Conservation (phyloP, 2,329 filamentous ascomycete genomes). For the Fusarium redolens region DNA sequence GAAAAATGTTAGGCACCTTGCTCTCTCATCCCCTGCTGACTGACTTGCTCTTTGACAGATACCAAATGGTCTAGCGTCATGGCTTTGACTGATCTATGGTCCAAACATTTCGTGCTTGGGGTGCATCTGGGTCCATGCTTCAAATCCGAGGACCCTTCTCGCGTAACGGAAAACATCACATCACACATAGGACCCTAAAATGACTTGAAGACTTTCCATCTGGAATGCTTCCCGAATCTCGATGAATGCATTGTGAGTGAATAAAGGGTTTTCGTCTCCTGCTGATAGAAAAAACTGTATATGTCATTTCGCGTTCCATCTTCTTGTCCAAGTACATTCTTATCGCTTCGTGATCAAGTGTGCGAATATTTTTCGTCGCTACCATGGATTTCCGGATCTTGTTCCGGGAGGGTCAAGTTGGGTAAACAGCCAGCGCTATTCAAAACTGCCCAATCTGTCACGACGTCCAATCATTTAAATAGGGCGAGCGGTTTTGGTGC, state of each 20-base stretch:
- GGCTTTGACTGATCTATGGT: slow-evolving; percentile 29
- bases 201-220: neutral
- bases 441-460: slow-evolving; percentile 42
- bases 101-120: slow-evolving; percentile 39
- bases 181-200: slow-evolving; percentile 1
- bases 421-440: slow-evolving; percentile 42
- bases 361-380: slow-evolving; percentile 27
- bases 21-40: slow-evolving; percentile 35
- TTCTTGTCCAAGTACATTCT: slow-evolving; percentile 9
- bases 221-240: neutral
- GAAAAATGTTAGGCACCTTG: slow-evolving; percentile 33
- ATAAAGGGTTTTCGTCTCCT: neutral
- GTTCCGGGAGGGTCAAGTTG: slow-evolving; percentile 43
- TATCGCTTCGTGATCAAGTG: slow-evolving; percentile 5
- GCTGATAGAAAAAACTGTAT: neutral
- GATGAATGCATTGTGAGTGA: neutral
- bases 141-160: slow-evolving; percentile 27
- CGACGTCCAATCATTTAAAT: slow-evolving; percentile 43
- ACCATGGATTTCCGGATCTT: slow-evolving; percentile 36
- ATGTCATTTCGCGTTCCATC: neutral
- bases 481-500: slow-evolving; percentile 37
- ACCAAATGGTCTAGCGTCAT: slow-evolving; percentile 39
- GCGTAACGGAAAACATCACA: slow-evolving; percentile 27
- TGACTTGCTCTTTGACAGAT: slow-evolving; percentile 38
- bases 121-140: slow-evolving; percentile 41